Evolutionary conservation across 345 rosid genomes (phyloP).

Genomic region (Eucalyptus pauciflora): DNA sequence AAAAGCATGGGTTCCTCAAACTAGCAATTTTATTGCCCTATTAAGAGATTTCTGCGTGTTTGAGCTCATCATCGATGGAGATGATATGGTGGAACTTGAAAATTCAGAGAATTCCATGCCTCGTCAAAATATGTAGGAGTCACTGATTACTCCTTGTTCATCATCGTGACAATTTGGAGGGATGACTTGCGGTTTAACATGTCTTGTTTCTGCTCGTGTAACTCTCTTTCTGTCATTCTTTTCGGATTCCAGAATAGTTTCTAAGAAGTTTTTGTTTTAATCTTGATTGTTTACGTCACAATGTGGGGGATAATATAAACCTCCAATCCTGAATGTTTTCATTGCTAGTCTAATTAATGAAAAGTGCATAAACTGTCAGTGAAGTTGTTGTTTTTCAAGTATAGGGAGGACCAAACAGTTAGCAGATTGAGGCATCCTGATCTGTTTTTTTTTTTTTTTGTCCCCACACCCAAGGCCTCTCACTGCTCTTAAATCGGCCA

Average conservation of each 20-base stretch:
- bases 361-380: rapidly evolving
- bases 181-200: background rate
- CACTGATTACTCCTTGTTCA: background rate
- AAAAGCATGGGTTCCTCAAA: too few relatives aligned
- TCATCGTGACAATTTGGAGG: too few relatives aligned
- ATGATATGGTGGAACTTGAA: too few relatives aligned
- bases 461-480: background rate
- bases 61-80: too few relatives aligned
- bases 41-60: too few relatives aligned
- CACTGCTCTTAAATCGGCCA: background rate
- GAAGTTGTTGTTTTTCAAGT: background rate
- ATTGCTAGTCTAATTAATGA: background rate
- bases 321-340: background rate
- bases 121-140: too few relatives aligned
- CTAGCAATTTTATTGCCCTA: too few relatives aligned
- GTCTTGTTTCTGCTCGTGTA: rapidly evolving
- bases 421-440: background rate
- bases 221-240: background rate
- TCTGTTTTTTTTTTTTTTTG: background rate
- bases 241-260: rapidly evolving
- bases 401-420: background rate
- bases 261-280: background rate
- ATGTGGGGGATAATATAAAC: background rate
- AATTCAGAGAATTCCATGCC: background rate
- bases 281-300: background rate